Percentiles rank a stretch among this genome's conserved stretches.
Evolutionary conservation across 2,329 filamentous ascomycete genomes (phyloP).

Genomic region (Rhynchosporium agropyri): DNA sequence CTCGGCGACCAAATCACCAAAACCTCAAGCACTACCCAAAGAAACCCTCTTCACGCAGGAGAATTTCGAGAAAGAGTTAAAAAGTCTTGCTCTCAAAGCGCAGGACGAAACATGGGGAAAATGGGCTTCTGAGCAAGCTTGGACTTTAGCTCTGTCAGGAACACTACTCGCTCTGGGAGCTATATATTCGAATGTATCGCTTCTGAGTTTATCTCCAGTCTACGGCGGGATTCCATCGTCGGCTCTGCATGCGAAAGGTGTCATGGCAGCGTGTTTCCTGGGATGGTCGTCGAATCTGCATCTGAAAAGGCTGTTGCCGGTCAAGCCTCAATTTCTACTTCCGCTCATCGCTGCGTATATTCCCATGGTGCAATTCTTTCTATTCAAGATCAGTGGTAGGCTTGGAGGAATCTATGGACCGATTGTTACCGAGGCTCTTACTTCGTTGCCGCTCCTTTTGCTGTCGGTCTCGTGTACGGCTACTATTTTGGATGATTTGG

Average conservation of each 20-base stretch:
- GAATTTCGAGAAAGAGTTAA: constrained; percentile 43
- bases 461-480: constrained; percentile 66
- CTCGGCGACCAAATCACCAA: constrained; percentile 21
- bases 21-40: constrained; percentile 22
- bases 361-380: constrained; percentile 70
- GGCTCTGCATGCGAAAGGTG: constrained; percentile 68
- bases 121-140: constrained; percentile 38
- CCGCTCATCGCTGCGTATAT: constrained; percentile 76
- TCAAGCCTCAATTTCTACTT: constrained; percentile 57
- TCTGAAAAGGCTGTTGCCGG: constrained; percentile 52
- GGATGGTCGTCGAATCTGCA: constrained; percentile 72
- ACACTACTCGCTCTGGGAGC: constrained; percentile 61
- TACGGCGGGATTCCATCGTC: constrained; percentile 83
- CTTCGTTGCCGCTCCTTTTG: constrained; percentile 69
- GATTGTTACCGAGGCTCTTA: constrained; percentile 71
- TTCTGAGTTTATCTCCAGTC: constrained; percentile 79
- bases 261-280: constrained; percentile 67
- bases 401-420: constrained; percentile 75
- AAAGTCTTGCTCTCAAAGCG: constrained; percentile 40
- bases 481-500: constrained; percentile 63
- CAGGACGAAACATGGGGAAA: constrained; percentile 41
- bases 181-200: constrained; percentile 69
- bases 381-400: constrained; percentile 66
- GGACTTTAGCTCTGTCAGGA: constrained; percentile 43
- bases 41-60: constrained; percentile 41